Base-by-base conservation (phyloP, 2,329 filamentous ascomycete species). In the Talaromyces sp. region DNA sequence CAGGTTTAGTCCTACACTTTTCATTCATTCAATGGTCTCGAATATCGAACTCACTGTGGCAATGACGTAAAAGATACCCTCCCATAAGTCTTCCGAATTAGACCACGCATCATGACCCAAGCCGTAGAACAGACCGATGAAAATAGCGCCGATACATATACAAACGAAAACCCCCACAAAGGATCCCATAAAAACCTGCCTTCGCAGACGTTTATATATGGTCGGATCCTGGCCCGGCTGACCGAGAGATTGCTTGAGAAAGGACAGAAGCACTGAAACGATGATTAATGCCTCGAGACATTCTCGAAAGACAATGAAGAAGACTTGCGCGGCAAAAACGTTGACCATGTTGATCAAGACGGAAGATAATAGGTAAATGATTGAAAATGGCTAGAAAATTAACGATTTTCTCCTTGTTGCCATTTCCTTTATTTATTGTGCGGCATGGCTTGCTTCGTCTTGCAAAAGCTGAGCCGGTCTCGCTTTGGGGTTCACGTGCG, bases 301-400 rank as follows among this genome's bases (percentile, higher is more conserved):
- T 80, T 96, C 92, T 73, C 92, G 88, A 76, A 96, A 95, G 79
- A 91, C 88, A 75, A 96, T 91, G 81, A 97, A 93, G 82, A 96
- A 96, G 63, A 96, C 87, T 48, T 67, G 67, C 33, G 67, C 67
- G 6, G 67, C 67, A 33, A 68, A 68, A 27, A 68, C 62, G 33
- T 63, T 67, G 11, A 37, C 63, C 62, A 61, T 65, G 22, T n/a
- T 63, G 63, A 77, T 82, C 57, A 31, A 31, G 80, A 37, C 35
- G 35, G 35, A 11, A 31, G 7, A 7, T 31, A 31, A 7, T 7
- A 4, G 7, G 35, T 13, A 37, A 37, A 3, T 10, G 35, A 37
- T 37, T 37, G 2, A 13, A 13, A 13, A 37, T 13, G 9, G 9
- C 13, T 11, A 10, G 10, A 37, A 37, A 37, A 37, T 3, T 8